Evolutionary conservation across 2,329 filamentous ascomycete species (phyloP).

Genomic region (Alternaria metachromatica): DNA sequence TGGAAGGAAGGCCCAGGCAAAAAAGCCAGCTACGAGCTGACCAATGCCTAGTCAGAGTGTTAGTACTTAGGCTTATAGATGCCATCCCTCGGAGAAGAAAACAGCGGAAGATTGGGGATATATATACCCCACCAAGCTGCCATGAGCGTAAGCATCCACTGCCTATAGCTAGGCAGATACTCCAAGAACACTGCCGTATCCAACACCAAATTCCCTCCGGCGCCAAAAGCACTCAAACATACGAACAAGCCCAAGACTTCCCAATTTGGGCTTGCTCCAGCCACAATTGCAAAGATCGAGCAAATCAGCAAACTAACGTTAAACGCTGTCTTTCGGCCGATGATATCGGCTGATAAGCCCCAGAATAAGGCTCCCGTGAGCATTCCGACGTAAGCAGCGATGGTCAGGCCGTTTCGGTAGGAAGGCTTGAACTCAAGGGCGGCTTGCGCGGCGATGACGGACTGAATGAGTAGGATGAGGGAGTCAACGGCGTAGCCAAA

Average conservation of each 20-base stretch:
- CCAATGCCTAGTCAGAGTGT: constrained; percentile 49
- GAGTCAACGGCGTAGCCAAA: constrained; percentile 68
- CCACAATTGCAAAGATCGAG: constrained; percentile 67
- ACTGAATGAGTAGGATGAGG: constrained; percentile 65
- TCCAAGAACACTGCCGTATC: constrained; percentile 68
- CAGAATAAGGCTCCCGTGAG: constrained; percentile 69
- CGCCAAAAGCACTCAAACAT: constrained; percentile 68
- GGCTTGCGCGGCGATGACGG: constrained; percentile 65
- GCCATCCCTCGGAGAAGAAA: background rate
- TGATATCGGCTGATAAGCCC: constrained; percentile 71
- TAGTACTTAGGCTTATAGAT: background rate
- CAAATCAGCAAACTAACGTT: constrained; percentile 70
- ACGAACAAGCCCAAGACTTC: constrained; percentile 68
- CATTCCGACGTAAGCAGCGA: constrained; percentile 66
- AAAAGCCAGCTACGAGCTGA: constrained; percentile 59
- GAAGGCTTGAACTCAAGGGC: constrained; percentile 64
- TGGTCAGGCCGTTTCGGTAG: constrained; percentile 65
- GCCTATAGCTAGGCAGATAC: constrained; percentile 63
- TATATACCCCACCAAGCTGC: constrained; percentile 61
- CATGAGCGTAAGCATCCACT: constrained; percentile 70
- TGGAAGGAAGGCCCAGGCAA: constrained; percentile 62
- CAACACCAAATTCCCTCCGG: constrained; percentile 68
- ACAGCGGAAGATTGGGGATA: background rate
- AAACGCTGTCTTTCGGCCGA: constrained; percentile 72
- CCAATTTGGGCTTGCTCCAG: constrained; percentile 73